phyloP scores from a whole-genome alignment of 2,329 filamentous ascomycete genomes.

The Aspergillus sojae region DNA sequence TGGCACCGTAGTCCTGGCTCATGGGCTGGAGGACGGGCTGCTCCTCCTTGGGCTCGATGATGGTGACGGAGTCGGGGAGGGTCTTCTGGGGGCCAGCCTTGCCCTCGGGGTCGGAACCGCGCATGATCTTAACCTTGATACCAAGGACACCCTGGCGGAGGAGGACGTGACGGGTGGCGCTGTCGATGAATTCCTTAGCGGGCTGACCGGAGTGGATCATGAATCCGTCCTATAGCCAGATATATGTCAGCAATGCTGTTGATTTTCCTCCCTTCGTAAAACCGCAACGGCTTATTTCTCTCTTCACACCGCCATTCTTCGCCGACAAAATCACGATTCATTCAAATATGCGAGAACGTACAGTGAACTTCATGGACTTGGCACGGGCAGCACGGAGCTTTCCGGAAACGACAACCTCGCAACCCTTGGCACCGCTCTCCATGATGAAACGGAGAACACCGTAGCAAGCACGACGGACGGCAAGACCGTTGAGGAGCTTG shows the following conservation, averaged over 20 bases:
- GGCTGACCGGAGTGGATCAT: conserved; percentile 99
- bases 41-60: conserved; percentile 99
- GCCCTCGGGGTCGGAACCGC: conserved; percentile 98
- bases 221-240: conserved; percentile 75
- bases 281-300: background rate
- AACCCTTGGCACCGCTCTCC: conserved; percentile 99
- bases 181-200: conserved; percentile 99
- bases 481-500: conserved; percentile 99
- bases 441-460: conserved; percentile 99
- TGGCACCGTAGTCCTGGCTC: conserved; percentile 98
- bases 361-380: conserved; percentile 99
- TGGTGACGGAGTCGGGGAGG: conserved; percentile 96
- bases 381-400: conserved; percentile 98
- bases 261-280: background rate
- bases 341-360: conserved; percentile 44
- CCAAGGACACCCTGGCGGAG: conserved; percentile 99
- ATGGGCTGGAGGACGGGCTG: conserved; percentile 90
- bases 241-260: conserved; percentile 15
- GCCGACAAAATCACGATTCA: background rate
- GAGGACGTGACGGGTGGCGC: conserved; percentile 97
- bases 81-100: conserved; percentile 97
- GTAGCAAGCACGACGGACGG: conserved; percentile 98
- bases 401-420: conserved; percentile 98
- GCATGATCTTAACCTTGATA: conserved; percentile 99
- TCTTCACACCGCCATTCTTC: background rate